A percentile compares a stretch with the other conserved stretches of the same genome.
phyloP scores from a whole-genome alignment of 1,139 yeast genomes.

The Citeromyces hawaiiensis region DNA sequence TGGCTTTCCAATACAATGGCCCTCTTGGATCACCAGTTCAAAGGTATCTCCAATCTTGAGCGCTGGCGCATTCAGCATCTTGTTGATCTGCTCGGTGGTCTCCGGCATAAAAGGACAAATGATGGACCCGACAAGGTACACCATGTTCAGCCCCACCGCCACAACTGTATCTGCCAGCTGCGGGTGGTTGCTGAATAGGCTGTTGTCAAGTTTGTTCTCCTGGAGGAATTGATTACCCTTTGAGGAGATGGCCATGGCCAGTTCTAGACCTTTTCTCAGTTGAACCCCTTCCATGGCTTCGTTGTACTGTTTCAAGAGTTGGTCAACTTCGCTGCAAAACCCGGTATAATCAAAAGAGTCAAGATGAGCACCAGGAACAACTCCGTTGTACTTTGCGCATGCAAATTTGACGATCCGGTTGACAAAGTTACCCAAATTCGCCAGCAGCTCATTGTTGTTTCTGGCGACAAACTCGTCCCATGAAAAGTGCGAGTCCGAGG shows the following conservation, averaged over 20 bases:
- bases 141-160: slow-evolving; percentile 80
- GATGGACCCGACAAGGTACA: slow-evolving; percentile 70
- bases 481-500: slow-evolving; percentile 90
- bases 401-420: slow-evolving; percentile 87
- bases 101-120: slow-evolving; percentile 88
- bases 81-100: slow-evolving; percentile 52
- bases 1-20: slow-evolving; percentile 86
- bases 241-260: slow-evolving; percentile 82
- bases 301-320: slow-evolving; percentile 45
- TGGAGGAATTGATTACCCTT: slow-evolving; percentile 93
- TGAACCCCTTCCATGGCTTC: slow-evolving; percentile 68
- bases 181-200: slow-evolving; percentile 63
- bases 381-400: slow-evolving; percentile 84
- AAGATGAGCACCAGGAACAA: slow-evolving; percentile 52
- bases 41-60: slow-evolving; percentile 69
- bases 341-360: slow-evolving; percentile 30
- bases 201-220: slow-evolving; percentile 88
- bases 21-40: slow-evolving; percentile 52
- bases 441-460: slow-evolving; percentile 85
- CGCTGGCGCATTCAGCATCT: slow-evolving; percentile 62
- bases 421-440: slow-evolving; percentile 93
- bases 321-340: slow-evolving; percentile 47
- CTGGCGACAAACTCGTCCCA: slow-evolving; percentile 94
- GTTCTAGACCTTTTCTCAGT: slow-evolving; percentile 79
- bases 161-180: slow-evolving; percentile 85